Evolutionary conservation across 371 early-diverging fungal genomes (phyloP), one percentile per base, ranked within the genome.

Genomic region (Mucor ambiguus): DNA sequence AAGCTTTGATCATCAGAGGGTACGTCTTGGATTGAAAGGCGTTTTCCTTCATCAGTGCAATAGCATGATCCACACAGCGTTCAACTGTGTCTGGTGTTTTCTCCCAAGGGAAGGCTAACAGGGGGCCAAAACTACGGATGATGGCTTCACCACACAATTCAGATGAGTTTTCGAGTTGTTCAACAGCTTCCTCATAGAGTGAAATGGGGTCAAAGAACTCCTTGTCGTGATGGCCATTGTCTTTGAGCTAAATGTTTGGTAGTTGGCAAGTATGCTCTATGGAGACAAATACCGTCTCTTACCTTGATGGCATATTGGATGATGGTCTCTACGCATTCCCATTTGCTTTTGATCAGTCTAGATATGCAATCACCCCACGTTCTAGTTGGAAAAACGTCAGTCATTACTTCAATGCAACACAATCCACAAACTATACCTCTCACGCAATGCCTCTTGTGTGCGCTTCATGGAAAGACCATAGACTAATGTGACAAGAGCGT

Each of bases 331-430:
- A 81, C 33, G 58, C 70, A 68, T 54, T 78, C 68, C 81, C 81
- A 81, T 62, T 81, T 81, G 49, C 35, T 64, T 16, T 75, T 64
- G 37, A 78, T 81, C 56, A 78, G 75, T 2, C 62, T 63, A 10
- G 81, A 68, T n/a, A 76, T 46, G 2, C 58, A 69, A 49, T 78
- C 78, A 12, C 81, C 81, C 81, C 81, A 81, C 3, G 67, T 63
- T 60, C 81, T 60, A 32, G 18, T 35, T 33, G 9, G 5, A 18
- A 38, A 38, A 54, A 56, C 14, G 29, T 41, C 46, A 59, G 41
- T 33, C 37, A 35, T 35, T 3, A 35, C 0, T 12, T 35, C 22
- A 11, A 8, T 43, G 22, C 18, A 28, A 10, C 14, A 11, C 26
- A 0, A 18, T 18, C 0, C 41, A 18, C 41, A 41, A 4, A 20